Conservation (phyloP, 2,329 filamentous ascomycete genomes). For the Calonectria pseudoturangicola region DNA sequence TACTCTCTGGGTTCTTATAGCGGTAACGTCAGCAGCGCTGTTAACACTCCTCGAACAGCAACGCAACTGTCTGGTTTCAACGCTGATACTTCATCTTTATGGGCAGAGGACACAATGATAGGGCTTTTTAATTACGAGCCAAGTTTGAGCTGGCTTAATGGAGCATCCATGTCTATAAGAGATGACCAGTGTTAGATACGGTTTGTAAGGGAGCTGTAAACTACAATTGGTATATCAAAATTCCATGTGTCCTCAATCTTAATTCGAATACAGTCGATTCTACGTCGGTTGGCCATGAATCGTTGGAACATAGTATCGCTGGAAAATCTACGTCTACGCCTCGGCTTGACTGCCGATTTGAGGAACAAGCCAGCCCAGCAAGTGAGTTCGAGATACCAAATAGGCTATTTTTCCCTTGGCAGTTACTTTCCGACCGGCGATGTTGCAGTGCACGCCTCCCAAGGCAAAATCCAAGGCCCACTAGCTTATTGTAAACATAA, state of each 20-base stretch:
- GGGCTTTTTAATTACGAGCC: constrained; percentile 35
- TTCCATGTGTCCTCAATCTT: background rate
- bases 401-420: background rate
- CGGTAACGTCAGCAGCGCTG: background rate
- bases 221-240: background rate
- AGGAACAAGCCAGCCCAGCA: background rate
- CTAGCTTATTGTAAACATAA: constrained; percentile 21
- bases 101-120: constrained; percentile 31
- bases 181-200: background rate
- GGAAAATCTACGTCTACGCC: background rate
- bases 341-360: no score
- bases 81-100: constrained; percentile 10
- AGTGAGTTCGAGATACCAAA: background rate
- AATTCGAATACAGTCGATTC: background rate
- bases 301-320: background rate
- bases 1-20: background rate
- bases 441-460: background rate
- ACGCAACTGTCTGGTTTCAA: background rate
- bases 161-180: background rate
- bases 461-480: background rate
- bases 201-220: background rate
- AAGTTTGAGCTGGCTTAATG: constrained; percentile 29
- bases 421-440: background rate
- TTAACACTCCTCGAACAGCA: constrained; percentile 2
- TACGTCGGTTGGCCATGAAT: background rate